A percentile compares a stretch with the other conserved stretches of the same genome.
Conservation (phyloP, 2,329 filamentous ascomycete species). For the Microdochium bolleyi region DNA sequence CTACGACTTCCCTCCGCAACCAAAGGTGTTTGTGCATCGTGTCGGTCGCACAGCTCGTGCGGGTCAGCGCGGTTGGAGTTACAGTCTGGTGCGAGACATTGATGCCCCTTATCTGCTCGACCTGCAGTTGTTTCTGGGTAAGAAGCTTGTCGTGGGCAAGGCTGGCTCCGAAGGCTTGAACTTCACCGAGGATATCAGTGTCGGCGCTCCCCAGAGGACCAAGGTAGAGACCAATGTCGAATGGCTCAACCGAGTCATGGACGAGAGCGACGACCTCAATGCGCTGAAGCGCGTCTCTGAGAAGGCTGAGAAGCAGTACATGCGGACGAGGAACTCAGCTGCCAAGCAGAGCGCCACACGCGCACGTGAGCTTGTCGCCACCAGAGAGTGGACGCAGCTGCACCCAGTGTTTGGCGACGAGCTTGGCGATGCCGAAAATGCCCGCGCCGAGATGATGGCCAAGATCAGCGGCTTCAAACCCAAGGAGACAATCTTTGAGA, state of each 20-base stretch:
- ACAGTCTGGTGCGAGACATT: slow-evolving; percentile 79
- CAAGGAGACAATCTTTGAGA: slow-evolving; percentile 92
- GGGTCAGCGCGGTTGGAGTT: slow-evolving; percentile 87
- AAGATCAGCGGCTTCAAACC: slow-evolving; percentile 84
- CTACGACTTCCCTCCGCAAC: slow-evolving; percentile 94
- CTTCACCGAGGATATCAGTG: slow-evolving; percentile 75
- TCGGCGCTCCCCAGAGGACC: slow-evolving; percentile 68
- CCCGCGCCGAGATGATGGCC: slow-evolving; percentile 79
- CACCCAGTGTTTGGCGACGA: slow-evolving; percentile 75
- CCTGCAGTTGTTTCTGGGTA: slow-evolving; percentile 88
- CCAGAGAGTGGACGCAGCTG: slow-evolving; percentile 63
- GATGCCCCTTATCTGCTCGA: slow-evolving; percentile 91
- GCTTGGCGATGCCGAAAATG: slow-evolving; percentile 56
- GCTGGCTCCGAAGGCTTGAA: slow-evolving; percentile 51
- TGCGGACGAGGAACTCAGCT: slow-evolving; percentile 82
- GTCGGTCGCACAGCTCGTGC: slow-evolving; percentile 94
- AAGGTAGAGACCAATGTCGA: slow-evolving; percentile 70
- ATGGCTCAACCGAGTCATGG: slow-evolving; percentile 72
- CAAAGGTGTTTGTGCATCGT: slow-evolving; percentile 93
- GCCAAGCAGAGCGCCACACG: slow-evolving; percentile 86
- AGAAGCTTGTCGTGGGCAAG: slow-evolving; percentile 69
- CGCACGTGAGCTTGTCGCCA: slow-evolving; percentile 66
- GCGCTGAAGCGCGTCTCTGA: slow-evolving; percentile 64
- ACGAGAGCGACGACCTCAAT: slow-evolving; percentile 66
- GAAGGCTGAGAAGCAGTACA: slow-evolving; percentile 90